Conservation (phyloP, 23 red algal genomes). For the Cyanidium caldarium region DNA sequence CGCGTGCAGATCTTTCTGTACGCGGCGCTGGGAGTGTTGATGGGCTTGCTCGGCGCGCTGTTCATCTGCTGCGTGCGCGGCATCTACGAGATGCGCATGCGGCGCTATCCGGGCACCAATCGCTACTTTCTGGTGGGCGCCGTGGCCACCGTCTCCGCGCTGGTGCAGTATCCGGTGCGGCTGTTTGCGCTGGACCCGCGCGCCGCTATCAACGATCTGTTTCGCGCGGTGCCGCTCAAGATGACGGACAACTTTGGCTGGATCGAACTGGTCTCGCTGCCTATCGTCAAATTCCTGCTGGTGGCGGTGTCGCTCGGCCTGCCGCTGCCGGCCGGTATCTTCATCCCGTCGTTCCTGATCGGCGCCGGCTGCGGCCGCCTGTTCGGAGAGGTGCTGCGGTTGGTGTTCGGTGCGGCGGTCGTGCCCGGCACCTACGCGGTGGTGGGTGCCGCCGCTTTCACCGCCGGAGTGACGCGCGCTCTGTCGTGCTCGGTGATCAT, state of each 20-base stretch:
- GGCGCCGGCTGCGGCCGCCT: slow-evolving; percentile 78
- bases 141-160: slow-evolving; percentile 47
- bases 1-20: slow-evolving; percentile 49
- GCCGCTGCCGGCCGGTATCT: slow-evolving; percentile 88
- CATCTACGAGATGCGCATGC: slow-evolving; percentile 72
- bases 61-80: slow-evolving; percentile 79
- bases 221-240: slow-evolving; percentile 45
- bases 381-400: slow-evolving; percentile 71
- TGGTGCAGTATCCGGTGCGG: slow-evolving; percentile 75
- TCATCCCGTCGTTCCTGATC: slow-evolving; percentile 88
- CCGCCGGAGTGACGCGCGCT: slow-evolving; percentile 82
- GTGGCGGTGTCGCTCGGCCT: slow-evolving; percentile 84
- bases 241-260: slow-evolving; percentile 3
- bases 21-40: slow-evolving; percentile 62
- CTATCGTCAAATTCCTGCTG: slow-evolving; percentile 79
- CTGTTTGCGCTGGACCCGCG: slow-evolving; percentile 85
- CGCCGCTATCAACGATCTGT: slow-evolving; percentile 86
- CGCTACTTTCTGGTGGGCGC: slow-evolving; percentile 70
- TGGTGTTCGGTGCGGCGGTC: slow-evolving; percentile 64
- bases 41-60: slow-evolving; percentile 61
- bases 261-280: slow-evolving; percentile 22
- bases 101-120: slow-evolving; percentile 34
- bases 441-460: slow-evolving; percentile 91
- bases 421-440: slow-evolving; percentile 89
- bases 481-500: slow-evolving; percentile 92